Evolutionary conservation across 257 asterid species (phyloP), one percentile per base, ranked within the genome.

Genomic region (Osmanthus fragrans): DNA sequence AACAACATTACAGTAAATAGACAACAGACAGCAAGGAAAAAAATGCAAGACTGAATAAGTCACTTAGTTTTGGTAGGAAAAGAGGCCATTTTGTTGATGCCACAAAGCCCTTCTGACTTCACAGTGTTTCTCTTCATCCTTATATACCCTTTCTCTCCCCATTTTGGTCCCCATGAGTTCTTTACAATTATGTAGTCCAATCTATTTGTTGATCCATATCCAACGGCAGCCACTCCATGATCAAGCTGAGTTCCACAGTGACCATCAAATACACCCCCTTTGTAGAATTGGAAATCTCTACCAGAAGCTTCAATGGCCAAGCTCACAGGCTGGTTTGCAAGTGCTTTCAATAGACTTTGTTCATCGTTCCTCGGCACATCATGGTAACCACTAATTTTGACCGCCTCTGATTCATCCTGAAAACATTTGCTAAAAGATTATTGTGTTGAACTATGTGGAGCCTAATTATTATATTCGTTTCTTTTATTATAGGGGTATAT

Each of bases 111-210:
- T 69, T 84, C 85, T 10, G 87, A 82, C 73, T 86, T 90, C 16
- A 87, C 92, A 19, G 86, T 89, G 68, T 80, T 89, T 72, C 92
- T 86, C 89, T 87, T 89, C 89, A 90, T 89, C 85, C 91, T 89
- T 32, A 90, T 87, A 75, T 76, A 89, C 8, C 93, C 92, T 29
- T 90, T 86, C 75, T 90, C 96, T 18, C 93, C 93, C 92, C 94
- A 91, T 66, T 81, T 85, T 1, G 90, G 78, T 10, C 94, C 94
- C 96, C 96, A 91, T 1, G 96, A 91, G 49, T 91, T 91, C 91
- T 89, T 89, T 56, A 91, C 90, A 10, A 86, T 81, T 4, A 87
- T 64, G 81, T 84, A 88, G 29, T 87, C 87, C 78, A 74, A n/a
- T 18, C 88, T 87, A 54, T 88, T 86, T 72, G 83, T 81, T 36